Conservation (phyloP, 163 green algal genomes). For the Scenedesmus sp. region DNA sequence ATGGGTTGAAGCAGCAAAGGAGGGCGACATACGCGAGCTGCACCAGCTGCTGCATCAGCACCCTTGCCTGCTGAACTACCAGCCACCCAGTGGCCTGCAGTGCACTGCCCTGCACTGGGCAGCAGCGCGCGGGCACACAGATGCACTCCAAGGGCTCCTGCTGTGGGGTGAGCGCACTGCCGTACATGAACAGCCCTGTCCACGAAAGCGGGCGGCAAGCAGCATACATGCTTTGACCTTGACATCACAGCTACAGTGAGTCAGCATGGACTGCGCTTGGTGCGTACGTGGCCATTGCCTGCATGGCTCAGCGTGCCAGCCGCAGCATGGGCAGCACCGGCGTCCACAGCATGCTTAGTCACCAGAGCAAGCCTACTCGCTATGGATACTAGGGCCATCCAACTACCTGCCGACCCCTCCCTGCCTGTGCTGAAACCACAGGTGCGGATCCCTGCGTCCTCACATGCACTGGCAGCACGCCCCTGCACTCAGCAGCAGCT, state of each 20-base stretch:
- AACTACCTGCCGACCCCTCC: too few relatives aligned
- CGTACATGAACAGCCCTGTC: too few relatives aligned
- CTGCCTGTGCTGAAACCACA: background rate
- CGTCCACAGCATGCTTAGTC: background rate
- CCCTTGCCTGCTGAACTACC: conserved; percentile 24
- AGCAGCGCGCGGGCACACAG: background rate
- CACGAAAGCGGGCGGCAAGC: too few relatives aligned
- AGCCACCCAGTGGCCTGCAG: conserved; percentile 9
- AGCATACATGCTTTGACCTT: background rate
- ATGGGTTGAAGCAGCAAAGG: conserved; percentile 48
- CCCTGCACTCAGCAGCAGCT: conserved; percentile 66
- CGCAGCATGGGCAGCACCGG: background rate
- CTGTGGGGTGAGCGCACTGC: background rate
- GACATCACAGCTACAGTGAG: too few relatives aligned
- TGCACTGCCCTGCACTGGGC: conserved; percentile 33
- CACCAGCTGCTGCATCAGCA: background rate
- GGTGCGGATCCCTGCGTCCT: conserved; percentile 27
- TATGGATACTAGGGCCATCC: too few relatives aligned
- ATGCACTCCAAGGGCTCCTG: conserved; percentile 30
- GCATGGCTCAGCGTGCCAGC: background rate
- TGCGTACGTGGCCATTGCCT: background rate
- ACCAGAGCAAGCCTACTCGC: too few relatives aligned
- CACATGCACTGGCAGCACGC: conserved; percentile 58
- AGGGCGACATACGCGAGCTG: background rate
- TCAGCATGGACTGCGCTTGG: too few relatives aligned